phyloP scores from a whole-genome alignment of 208 protist genomes.

The Acanthamoeba quina region DNA sequence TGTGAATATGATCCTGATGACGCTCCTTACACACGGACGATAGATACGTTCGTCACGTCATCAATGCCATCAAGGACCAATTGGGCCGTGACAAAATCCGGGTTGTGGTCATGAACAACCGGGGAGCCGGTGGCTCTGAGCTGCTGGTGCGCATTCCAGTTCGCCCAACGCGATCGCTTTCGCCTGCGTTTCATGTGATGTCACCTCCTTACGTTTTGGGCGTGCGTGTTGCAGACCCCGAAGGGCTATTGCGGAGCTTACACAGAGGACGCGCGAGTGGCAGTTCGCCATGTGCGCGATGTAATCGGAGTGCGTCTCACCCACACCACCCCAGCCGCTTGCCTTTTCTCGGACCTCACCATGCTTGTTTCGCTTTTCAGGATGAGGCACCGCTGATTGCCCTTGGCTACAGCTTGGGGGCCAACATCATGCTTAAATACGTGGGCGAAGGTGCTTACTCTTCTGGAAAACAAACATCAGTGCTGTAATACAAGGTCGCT shows the following conservation, averaged over 20 bases:
- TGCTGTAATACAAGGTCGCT: no score
- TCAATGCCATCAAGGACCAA: neutral
- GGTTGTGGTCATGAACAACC: constrained; percentile 59
- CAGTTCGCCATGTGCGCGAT: constrained; percentile 17
- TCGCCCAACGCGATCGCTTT: no score
- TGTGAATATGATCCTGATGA: neutral
- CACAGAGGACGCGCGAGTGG: constrained; percentile 42
- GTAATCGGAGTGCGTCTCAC: neutral
- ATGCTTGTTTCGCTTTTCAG: neutral
- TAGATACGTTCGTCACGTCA: constrained; percentile 57
- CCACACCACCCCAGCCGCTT: neutral
- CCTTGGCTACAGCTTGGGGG: constrained; percentile 50
- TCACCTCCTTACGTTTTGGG: no score
- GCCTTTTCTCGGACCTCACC: neutral
- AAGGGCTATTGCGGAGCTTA: constrained; percentile 56
- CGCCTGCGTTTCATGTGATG: neutral
- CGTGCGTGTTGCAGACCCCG: neutral
- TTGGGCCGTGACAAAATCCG: constrained; percentile 3
- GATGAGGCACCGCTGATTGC: constrained; percentile 19
- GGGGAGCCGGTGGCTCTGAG: constrained; percentile 33
- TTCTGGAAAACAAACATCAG: no score
- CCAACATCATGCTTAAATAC: constrained; percentile 70
- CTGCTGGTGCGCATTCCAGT: neutral
- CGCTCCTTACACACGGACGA: no score
- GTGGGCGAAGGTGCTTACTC: constrained; percentile 41